Conservation (phyloP, 805 yeast species). For the Saccharomycopsis synnaedendra region DNA sequence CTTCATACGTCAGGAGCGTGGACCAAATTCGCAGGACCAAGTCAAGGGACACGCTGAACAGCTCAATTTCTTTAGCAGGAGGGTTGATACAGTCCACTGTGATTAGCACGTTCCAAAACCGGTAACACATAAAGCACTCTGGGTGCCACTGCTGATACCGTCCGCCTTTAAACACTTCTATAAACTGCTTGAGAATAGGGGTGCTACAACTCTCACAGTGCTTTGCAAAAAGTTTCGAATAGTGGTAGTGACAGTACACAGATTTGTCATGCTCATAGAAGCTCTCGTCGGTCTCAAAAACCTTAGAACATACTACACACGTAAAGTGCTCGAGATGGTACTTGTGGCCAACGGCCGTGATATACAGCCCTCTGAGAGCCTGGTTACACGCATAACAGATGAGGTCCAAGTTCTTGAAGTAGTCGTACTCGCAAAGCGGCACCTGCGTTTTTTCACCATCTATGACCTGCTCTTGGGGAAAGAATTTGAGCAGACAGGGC, state of each 20-base stretch:
- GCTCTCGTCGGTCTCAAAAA: slow-evolving; percentile 84
- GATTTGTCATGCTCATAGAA: slow-evolving; percentile 79
- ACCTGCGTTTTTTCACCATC: slow-evolving; percentile 31
- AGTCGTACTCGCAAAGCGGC: slow-evolving; percentile 84
- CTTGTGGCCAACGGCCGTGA: slow-evolving; percentile 84
- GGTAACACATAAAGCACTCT: slow-evolving; percentile 95
- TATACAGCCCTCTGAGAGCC: slow-evolving; percentile 85
- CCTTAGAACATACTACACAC: slow-evolving; percentile 75
- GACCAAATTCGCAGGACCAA: slow-evolving; percentile 66
- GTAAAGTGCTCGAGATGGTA: slow-evolving; percentile 94
- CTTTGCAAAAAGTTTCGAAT: slow-evolving; percentile 74
- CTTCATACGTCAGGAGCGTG: slow-evolving; percentile 80
- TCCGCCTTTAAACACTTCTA: slow-evolving; percentile 85
- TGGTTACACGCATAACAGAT: slow-evolving; percentile 80
- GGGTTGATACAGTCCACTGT: slow-evolving; percentile 49
- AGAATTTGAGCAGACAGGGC: slow-evolving; percentile 77
- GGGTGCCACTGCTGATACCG: slow-evolving; percentile 97
- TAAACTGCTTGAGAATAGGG: slow-evolving; percentile 88
- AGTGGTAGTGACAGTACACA: slow-evolving; percentile 87
- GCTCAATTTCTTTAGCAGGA: slow-evolving; percentile 21
- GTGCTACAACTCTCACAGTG: slow-evolving; percentile 90
- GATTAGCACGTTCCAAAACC: slow-evolving; percentile 87
- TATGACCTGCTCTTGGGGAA: slow-evolving; percentile 50
- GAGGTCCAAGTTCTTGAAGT: slow-evolving; percentile 72
- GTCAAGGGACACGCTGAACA: slow-evolving; percentile 43